Percentiles rank a stretch among this genome's conserved stretches.
These are phyloP conservation scores for Apiotrichum porosum DNA, from an alignment of 1,284 basidiomycete genomes.

Conservation along the genomic window DNA sequence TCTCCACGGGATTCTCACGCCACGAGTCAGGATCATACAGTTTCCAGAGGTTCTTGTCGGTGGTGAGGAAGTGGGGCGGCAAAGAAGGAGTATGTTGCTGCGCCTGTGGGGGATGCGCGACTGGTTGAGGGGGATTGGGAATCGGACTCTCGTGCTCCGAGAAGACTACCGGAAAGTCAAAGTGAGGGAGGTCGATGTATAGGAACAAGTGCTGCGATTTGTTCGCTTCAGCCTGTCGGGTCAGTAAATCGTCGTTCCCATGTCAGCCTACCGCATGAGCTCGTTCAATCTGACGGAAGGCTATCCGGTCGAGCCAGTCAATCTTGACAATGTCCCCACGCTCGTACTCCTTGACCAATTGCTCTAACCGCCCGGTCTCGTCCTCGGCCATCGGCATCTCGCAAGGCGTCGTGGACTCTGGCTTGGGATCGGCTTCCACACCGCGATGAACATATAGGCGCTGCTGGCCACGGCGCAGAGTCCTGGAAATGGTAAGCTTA, in stretches of 20 bases:
- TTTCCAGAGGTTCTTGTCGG: conserved; percentile 74
- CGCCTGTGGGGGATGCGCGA: conserved; percentile 28
- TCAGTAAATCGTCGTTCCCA: background rate
- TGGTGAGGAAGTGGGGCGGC: conserved; percentile 51
- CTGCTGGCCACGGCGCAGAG: conserved; percentile 85
- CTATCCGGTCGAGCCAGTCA: conserved; percentile 92
- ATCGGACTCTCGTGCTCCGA: conserved; percentile 61
- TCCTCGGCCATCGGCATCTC: conserved; percentile 64
- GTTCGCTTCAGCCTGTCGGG: conserved; percentile 67
- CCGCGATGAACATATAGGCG: conserved; percentile 77
- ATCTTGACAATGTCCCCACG: conserved; percentile 87
- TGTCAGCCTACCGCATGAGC: conserved; percentile 66
- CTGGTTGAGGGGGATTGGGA: conserved; percentile 42
- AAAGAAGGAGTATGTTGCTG: conserved; percentile 37
- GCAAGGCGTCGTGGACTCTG: conserved; percentile 77
- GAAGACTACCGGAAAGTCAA: conserved; percentile 97
- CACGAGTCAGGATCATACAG: conserved; percentile 83
- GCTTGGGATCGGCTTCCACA: conserved; percentile 75
- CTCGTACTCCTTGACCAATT: conserved; percentile 95
- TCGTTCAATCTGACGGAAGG: conserved; percentile 89
- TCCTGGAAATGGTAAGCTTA: conserved; percentile 56
- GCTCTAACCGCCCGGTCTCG: conserved; percentile 91
- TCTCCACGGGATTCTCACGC: conserved; percentile 90
- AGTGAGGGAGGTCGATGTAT: conserved; percentile 93
- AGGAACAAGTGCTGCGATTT: conserved; percentile 86